Conservation (phyloP, 2,329 filamentous ascomycete genomes). For the Nectriaceae sp. region DNA sequence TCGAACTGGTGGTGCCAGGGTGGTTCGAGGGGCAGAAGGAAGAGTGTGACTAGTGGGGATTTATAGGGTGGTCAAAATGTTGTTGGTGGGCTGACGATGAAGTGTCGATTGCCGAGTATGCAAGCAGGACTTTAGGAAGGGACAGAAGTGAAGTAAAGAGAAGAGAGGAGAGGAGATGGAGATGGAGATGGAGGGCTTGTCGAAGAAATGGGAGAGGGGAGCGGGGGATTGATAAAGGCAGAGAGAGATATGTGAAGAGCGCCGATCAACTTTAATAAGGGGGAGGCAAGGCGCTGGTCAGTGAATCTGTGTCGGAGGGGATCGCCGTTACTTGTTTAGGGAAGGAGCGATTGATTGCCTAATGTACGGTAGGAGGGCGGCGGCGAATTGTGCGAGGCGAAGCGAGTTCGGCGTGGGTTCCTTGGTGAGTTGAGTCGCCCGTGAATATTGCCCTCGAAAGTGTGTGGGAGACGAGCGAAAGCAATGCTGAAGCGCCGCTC, state of each 20-base stretch:
- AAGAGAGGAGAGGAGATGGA: conserved; percentile 14
- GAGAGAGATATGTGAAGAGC: not conserved
- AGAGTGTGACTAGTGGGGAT: conserved; percentile 27
- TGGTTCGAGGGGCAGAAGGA: conserved; percentile 29
- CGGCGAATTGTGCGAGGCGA: conserved; percentile 9
- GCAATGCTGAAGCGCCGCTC: not conserved
- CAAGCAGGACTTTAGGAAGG: not conserved
- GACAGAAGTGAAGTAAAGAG: conserved; percentile 6
- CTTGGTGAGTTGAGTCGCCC: too few species aligned
- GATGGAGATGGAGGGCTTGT: conserved; percentile 8
- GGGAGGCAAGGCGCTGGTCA: conserved; percentile 15
- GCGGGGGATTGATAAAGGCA: conserved; percentile 26
- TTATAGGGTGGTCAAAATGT: conserved; percentile 20
- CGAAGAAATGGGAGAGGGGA: conserved; percentile 11
- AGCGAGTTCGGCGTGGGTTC: conserved; percentile 26
- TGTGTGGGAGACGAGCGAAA: not conserved
- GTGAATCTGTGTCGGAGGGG: conserved; percentile 25
- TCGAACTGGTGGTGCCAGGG: conserved; percentile 25
- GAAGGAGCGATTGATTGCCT: conserved; percentile 15
- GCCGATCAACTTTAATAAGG: conserved; percentile 31
- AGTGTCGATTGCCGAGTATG: conserved; percentile 1
- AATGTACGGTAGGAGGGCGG: conserved; percentile 1
- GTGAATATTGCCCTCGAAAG: conserved; percentile 1
- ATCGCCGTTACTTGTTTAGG: conserved; percentile 30
- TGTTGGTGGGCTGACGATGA: conserved; percentile 23